Conservation (phyloP, 768 basidiomycete species). For the Cubamyces lactineus region DNA sequence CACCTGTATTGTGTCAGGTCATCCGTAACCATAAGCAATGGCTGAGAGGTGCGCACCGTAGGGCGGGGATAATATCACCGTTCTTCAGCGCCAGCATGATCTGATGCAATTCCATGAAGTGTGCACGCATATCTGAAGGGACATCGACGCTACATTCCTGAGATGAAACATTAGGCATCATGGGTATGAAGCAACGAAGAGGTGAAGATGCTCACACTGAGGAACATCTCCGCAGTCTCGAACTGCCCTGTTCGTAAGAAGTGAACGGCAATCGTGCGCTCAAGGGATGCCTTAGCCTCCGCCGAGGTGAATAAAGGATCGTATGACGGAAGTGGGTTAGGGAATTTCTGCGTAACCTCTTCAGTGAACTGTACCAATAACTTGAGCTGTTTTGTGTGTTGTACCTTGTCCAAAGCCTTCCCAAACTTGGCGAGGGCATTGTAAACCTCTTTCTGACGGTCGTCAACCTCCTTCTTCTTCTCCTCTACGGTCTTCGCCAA, state of each 20-base stretch:
- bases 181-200: background rate
- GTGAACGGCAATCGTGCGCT: constrained; percentile 74
- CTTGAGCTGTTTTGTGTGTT: constrained; percentile 7
- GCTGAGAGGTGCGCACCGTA: constrained; percentile 55
- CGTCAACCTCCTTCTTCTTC: constrained; percentile 84
- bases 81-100: constrained; percentile 69
- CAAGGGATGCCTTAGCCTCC: constrained; percentile 60
- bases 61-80: constrained; percentile 73
- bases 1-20: constrained; percentile 57
- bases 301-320: constrained; percentile 66
- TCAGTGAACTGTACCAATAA: background rate
- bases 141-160: constrained; percentile 74
- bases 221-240: constrained; percentile 72
- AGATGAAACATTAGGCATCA: constrained; percentile 1
- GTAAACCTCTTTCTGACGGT: constrained; percentile 88
- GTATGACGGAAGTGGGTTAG: constrained; percentile 67
- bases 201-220: constrained; percentile 50
- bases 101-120: constrained; percentile 72
- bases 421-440: constrained; percentile 75
- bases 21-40: background rate
- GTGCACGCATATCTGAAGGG: constrained; percentile 48
- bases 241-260: constrained; percentile 84
- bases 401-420: constrained; percentile 90
- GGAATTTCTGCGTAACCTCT: constrained; percentile 43
- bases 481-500: constrained; percentile 64